These are phyloP conservation scores for Eucommia ulmoides DNA, from an alignment of 257 asterid species.

Conservation along the genomic window DNA sequence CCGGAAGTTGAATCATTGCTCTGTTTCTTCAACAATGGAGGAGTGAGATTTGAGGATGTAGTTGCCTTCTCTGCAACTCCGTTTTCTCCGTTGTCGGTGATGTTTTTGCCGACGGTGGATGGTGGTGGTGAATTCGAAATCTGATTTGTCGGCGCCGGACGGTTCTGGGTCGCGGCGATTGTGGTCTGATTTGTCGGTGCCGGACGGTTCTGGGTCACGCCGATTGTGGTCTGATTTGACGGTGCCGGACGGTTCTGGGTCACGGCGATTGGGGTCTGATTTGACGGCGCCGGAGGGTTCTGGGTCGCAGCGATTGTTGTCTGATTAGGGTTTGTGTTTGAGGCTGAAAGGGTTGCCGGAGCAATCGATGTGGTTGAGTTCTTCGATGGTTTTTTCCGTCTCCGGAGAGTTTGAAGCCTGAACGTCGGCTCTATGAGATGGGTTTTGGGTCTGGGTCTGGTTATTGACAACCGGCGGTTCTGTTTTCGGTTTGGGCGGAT, in stretches of 20 bases:
- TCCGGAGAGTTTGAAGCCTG: conserved; percentile 19
- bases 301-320: no score
- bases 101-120: background rate
- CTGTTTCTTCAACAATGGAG: conserved; percentile 8
- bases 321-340: no score
- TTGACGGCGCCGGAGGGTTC: background rate
- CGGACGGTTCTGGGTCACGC: conserved; percentile 5
- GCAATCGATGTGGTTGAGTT: no score
- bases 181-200: background rate
- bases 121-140: background rate
- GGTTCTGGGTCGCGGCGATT: conserved; percentile 7
- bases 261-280: background rate
- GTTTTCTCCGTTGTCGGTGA: background rate
- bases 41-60: conserved; percentile 42
- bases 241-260: conserved; percentile 4
- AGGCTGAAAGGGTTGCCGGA: no score
- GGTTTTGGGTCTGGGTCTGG: background rate
- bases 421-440: conserved; percentile 15
- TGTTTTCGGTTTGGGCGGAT: conserved; percentile 4
- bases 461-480: conserved; percentile 12
- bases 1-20: conserved; percentile 12
- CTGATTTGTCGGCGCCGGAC: conserved; percentile 2
- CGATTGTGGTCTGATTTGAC: background rate
- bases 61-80: conserved; percentile 3
- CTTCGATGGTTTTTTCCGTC: no score